A percentile compares a stretch with the other conserved stretches of the same genome.
Evolutionary conservation across 495 filamentous ascomycete species (phyloP).

Genomic region (Xylaria acuta): DNA sequence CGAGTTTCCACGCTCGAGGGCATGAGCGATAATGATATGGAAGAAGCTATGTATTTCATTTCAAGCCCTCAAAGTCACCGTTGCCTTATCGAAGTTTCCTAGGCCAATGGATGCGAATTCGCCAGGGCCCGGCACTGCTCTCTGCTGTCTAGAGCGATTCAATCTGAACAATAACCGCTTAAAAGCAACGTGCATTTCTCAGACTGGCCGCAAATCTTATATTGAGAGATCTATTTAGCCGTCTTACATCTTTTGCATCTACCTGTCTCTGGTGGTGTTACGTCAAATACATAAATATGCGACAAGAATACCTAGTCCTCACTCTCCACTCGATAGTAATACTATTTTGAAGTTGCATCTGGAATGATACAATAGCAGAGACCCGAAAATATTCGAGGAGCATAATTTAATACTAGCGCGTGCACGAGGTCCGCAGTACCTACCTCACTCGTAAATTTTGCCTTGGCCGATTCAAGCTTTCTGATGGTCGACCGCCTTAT

Average conservation of each 20-base stretch:
- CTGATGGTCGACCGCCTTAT: too few relatives aligned
- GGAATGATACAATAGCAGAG: not conserved
- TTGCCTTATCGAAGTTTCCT: constrained; percentile 49
- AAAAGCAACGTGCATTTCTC: not conserved
- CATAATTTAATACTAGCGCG: too few relatives aligned
- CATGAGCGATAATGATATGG: constrained; percentile 56
- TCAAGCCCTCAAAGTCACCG: constrained; percentile 50
- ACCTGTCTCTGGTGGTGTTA: too few relatives aligned
- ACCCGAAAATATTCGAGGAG: not conserved
- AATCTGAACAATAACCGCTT: not conserved
- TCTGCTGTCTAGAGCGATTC: not conserved
- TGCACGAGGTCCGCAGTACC: not conserved
- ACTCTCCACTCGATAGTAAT: not conserved
- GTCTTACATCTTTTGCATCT: not conserved
- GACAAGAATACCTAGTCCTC: not conserved
- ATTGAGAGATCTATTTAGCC: too few relatives aligned
- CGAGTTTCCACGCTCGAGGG: constrained; percentile 41
- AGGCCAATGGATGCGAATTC: not conserved
- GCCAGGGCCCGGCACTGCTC: too few relatives aligned
- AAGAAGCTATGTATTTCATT: constrained; percentile 49
- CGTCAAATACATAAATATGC: not conserved
- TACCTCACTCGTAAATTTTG: not conserved
- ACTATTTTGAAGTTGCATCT: not conserved
- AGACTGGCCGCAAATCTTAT: not conserved
- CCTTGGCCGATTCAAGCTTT: not conserved